Conservation (phyloP, 305 asterid species). For the Fraxinus sp. region DNA sequence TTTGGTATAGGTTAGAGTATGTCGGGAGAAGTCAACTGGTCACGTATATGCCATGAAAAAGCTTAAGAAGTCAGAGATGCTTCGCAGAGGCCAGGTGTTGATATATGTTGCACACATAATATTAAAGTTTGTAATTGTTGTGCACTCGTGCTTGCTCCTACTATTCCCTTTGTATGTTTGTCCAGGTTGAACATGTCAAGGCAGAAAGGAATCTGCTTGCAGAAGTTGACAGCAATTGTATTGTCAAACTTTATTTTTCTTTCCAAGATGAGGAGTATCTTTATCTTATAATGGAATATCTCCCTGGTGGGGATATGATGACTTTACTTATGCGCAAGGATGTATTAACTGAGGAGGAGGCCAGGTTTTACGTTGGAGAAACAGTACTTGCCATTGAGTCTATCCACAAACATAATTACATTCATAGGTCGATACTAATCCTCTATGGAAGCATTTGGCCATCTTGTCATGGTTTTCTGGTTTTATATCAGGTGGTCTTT, state of each 20-base stretch:
- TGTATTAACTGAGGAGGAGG: slow-evolving; percentile 82
- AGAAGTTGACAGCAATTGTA: slow-evolving; percentile 94
- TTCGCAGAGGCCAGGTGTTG: slow-evolving; percentile 91
- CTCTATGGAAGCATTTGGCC: slow-evolving; percentile 11
- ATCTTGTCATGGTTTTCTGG: slow-evolving; percentile 11
- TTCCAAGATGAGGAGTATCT: slow-evolving; percentile 96
- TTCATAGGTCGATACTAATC: slow-evolving; percentile 63
- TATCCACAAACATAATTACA: slow-evolving; percentile 84
- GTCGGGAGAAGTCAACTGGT: slow-evolving; percentile 80
- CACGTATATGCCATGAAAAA: slow-evolving; percentile 94
- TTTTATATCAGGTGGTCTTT: slow-evolving; percentile 2
- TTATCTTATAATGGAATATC: slow-evolving; percentile 90
- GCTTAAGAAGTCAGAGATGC: slow-evolving; percentile 95
- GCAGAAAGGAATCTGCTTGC: slow-evolving; percentile 94
- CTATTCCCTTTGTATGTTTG: slow-evolving; percentile 10
- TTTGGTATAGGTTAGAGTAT: slow-evolving; percentile 65
- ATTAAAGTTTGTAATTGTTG: slow-evolving; percentile 16
- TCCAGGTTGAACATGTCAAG: slow-evolving; percentile 89
- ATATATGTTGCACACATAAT: slow-evolving; percentile 13
- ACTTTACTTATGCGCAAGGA: slow-evolving; percentile 94
- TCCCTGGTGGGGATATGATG: slow-evolving; percentile 99
- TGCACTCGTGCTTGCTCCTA: slow-evolving; percentile 18
- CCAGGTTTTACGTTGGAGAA: slow-evolving; percentile 86
- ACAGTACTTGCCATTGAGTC: slow-evolving; percentile 94
- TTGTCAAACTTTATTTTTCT: slow-evolving; percentile 88